Evolutionary conservation across 2,329 filamentous ascomycete genomes (phyloP).

Genomic region (Penicillium concentricum): DNA sequence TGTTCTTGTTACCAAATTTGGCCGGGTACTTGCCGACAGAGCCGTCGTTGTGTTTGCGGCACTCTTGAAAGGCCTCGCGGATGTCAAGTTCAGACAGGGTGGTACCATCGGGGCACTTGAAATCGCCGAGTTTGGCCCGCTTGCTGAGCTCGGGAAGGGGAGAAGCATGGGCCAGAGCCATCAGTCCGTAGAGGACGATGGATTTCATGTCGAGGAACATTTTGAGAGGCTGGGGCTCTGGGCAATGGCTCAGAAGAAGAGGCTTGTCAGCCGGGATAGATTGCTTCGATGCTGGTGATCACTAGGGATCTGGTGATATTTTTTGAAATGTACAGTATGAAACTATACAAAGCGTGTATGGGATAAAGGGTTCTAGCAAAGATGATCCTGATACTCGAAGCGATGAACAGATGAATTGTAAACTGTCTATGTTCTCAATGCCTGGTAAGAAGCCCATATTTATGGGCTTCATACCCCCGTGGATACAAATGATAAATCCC

Average conservation of each 20-base stretch:
- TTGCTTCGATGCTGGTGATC: background rate
- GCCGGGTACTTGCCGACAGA: constrained; percentile 8
- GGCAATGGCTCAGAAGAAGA: background rate
- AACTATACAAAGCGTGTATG: too few relatives aligned
- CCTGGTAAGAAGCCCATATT: too few relatives aligned
- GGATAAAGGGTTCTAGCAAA: too few relatives aligned
- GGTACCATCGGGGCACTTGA: constrained; percentile 11
- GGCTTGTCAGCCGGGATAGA: background rate
- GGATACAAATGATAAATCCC: too few relatives aligned
- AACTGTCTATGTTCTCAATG: too few relatives aligned
- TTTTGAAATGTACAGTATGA: too few relatives aligned
- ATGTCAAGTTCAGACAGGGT: constrained; percentile 8
- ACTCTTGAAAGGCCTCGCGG: constrained; percentile 9
- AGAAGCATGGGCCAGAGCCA: constrained; percentile 8
- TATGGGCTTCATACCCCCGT: too few relatives aligned
- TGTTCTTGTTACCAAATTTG: constrained; percentile 12
- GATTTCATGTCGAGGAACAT: constrained; percentile 13
- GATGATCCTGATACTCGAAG: too few relatives aligned
- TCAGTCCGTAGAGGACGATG: constrained; percentile 11
- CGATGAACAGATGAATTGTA: too few relatives aligned
- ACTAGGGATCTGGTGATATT: background rate
- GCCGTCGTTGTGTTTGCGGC: constrained; percentile 4
- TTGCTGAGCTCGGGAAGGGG: constrained; percentile 11
- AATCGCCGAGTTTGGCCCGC: constrained; percentile 12
- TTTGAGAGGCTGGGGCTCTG: background rate